Evolutionary conservation across 1,139 yeast genomes (phyloP), one percentile per base, ranked within the genome.

Genomic region (Hemisphaericaspora xylanilytica): DNA sequence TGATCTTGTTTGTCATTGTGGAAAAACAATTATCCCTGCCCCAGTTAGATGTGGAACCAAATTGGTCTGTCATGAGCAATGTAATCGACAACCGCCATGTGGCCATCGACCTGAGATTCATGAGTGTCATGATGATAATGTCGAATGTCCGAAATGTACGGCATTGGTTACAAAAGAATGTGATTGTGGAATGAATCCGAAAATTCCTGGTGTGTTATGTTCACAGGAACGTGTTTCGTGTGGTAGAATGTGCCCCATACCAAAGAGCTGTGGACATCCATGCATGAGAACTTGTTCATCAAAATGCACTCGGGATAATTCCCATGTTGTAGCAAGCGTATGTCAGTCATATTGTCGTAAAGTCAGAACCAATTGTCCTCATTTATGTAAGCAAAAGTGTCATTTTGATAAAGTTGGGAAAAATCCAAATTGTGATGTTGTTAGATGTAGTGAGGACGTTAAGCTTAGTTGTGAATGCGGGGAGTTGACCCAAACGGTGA

Each of bases 1-100:
- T 22, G 97, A 89, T 56, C 66, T 87, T 50, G 73, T 81, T 2
- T 89, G 97, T 56, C 75, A 85, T 40, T 89, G 97, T 67, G 96
- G 97, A 1, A 72, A 75, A 43, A 89, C 97, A 0, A 71, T 83
- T 3, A 67, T 88, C 8, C 75, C 75, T 37, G 96, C 96, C 0
- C 97, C 97, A 0, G 89, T 88, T 9, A 70, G 96, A 48, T 89
- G 97, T 64, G 97, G 97, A 10, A 79, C 92, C 0, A 69, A 64
- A 35, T 85, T 92, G 5, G 70, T 68, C 5, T 89, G 97, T 63
- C 70, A 67, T 22, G 75, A 78, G 46, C 90, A 78, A 45, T 89
- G 97, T 61, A 63, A 67, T 3, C 67, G 89, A 38, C 67, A 65
- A 1, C 73, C 76, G 17, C 47, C 60, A 0, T 89, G 97, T 69